phyloP scores from a whole-genome alignment of 345 rosid genomes.

The Eutrema heterophyllum region DNA sequence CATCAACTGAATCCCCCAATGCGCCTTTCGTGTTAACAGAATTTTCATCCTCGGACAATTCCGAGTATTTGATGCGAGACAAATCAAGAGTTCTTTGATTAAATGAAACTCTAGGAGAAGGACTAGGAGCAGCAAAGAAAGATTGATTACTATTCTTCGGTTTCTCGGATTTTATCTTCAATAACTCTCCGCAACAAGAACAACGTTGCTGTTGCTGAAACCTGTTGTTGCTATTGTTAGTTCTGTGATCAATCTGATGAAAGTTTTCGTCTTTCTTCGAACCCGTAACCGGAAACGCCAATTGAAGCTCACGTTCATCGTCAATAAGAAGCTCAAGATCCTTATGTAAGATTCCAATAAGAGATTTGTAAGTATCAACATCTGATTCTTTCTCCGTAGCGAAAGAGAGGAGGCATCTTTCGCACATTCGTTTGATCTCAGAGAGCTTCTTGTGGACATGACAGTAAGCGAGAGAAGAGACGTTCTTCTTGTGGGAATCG shows the following conservation, averaged over 20 bases:
- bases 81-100: conserved; percentile 25
- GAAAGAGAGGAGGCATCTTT: conserved; percentile 90
- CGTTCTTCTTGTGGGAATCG: conserved; percentile 68
- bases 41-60: conserved; percentile 28
- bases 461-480: conserved; percentile 82
- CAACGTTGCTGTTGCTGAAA: conserved; percentile 33
- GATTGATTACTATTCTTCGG: conserved; percentile 32
- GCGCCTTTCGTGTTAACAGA: conserved; percentile 1
- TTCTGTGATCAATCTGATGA: conserved; percentile 10
- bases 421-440: conserved; percentile 80
- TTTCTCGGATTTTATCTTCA: conserved; percentile 43
- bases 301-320: conserved; percentile 52
- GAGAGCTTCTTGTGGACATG: conserved; percentile 85
- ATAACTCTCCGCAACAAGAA: conserved; percentile 64
- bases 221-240: conserved; percentile 6
- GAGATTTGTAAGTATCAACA: conserved; percentile 78
- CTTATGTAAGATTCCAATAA: conserved; percentile 70
- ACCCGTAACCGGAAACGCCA: conserved; percentile 33
- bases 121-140: conserved; percentile 50
- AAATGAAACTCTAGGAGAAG: conserved; percentile 72
- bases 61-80: conserved; percentile 9
- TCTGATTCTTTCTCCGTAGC: conserved; percentile 78
- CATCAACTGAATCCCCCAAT: conserved; percentile 34
- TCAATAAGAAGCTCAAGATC: conserved; percentile 73
- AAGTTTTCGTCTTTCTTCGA: conserved; percentile 37